A percentile compares a stretch with the other conserved stretches of the same genome.
phyloP scores from a whole-genome alignment of 345 rosid species.

The Salix udensis region DNA sequence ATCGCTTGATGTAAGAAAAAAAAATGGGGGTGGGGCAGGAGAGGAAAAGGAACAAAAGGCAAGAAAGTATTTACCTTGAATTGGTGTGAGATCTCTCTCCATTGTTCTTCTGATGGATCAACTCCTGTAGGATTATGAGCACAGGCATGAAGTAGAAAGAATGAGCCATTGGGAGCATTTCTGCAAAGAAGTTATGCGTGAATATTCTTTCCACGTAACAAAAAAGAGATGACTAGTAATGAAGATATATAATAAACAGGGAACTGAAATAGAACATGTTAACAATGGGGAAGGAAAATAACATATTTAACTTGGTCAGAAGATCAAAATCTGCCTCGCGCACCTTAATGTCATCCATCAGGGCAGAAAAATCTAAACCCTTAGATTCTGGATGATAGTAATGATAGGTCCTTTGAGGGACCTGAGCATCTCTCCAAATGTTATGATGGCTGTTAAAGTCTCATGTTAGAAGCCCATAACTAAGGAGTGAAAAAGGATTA shows the following conservation, averaged over 20 bases:
- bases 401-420: conserved; percentile 73
- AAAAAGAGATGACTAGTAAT: not conserved
- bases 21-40: not conserved
- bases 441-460: conserved; percentile 78
- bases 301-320: not conserved
- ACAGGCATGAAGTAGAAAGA: conserved; percentile 91
- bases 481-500: not conserved
- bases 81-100: conserved; percentile 86
- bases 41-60: not conserved
- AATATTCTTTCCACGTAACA: not conserved
- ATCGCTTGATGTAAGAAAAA: not conserved
- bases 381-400: conserved; percentile 82
- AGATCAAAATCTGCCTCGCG: not conserved
- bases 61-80: conserved; percentile 49
- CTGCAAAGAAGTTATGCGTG: conserved; percentile 24
- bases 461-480: conserved; percentile 14
- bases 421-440: conserved; percentile 95
- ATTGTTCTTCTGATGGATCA: conserved; percentile 88
- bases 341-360: conserved; percentile 92
- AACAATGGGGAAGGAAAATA: not conserved
- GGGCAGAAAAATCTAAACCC: conserved; percentile 77
- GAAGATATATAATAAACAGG: not conserved
- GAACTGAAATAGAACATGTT: not conserved
- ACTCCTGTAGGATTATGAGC: conserved; percentile 97
- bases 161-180: conserved; percentile 90